Base-by-base conservation (phyloP, 116 monocot genomes). In the Iris pallida region DNA sequence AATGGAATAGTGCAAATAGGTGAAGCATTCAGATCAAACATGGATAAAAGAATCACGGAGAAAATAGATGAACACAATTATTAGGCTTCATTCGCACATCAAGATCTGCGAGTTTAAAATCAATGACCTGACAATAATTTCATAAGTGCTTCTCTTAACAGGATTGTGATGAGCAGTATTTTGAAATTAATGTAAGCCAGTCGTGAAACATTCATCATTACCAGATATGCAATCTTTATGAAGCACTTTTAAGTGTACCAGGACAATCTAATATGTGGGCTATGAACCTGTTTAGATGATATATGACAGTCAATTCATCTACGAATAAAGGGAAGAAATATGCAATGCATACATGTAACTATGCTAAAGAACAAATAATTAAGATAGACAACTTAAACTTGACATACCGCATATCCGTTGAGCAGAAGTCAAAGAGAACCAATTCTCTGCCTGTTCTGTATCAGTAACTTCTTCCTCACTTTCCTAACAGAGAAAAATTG, bases 391-490 rank as follows among this genome's bases (percentile, higher is more conserved):
- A 13, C 42, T 52, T 53, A 30, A 30, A 30, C 30, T 30, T 48
- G 17, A 4, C 80, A 68, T 86, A 98, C 98, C 98, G 65, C 98
- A 98, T 73, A 93, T 98, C 30, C 93, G 77, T 64, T 98, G 98
- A 17, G 98, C 98, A 83, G 98, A 98, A 57, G 93, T 98, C 51
- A 98, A 74, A 69, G 98, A 98, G 66, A 98, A 98, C 98, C 98
- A 98, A 71, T 98, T 98, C 80, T 98, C 98, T 16, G 93, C 98
- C 76, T 98, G 98, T 63, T 98, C 98, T 19, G 90, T 93, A 53
- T 98, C 98, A 68, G 98, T 83, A 65, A 88, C 93, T 79, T 98
- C 98, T 81, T 98, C 98, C 86, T 98, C 98, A 40, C 86, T 98
- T 86, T 98, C 98, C 98, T 94, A 78, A 63, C 20, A 76, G 67